phyloP scores from a whole-genome alignment of 306 rosid genomes.

The Fagus crenata region DNA sequence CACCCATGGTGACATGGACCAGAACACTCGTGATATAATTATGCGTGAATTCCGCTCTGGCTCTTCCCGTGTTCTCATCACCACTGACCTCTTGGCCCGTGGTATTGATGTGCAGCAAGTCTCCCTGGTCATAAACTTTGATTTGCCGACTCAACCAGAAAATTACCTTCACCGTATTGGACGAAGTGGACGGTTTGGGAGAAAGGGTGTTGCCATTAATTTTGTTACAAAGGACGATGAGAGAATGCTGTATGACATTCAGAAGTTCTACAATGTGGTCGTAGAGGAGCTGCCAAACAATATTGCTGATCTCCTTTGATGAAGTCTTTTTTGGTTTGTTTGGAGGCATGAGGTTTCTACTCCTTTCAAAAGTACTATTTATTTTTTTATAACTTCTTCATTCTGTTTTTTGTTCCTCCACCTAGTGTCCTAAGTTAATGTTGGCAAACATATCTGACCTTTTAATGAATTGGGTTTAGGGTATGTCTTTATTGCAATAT shows the following conservation, averaged over 20 bases:
- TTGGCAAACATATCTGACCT: constrained; percentile 44
- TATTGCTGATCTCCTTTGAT: constrained; percentile 81
- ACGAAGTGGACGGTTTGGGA: constrained; percentile 92
- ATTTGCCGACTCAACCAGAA: constrained; percentile 95
- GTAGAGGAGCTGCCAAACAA: constrained; percentile 92
- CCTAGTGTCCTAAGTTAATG: constrained; percentile 40
- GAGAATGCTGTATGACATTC: constrained; percentile 85
- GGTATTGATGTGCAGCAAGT: constrained; percentile 98
- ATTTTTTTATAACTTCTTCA: neutral
- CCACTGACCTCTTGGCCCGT: constrained; percentile 95
- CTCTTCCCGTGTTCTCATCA: constrained; percentile 88
- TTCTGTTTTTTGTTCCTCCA: constrained; percentile 9
- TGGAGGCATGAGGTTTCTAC: constrained; percentile 34
- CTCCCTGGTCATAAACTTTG: constrained; percentile 87
- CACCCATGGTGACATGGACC: constrained; percentile 99
- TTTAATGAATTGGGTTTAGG: constrained; percentile 23
- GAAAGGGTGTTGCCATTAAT: constrained; percentile 94
- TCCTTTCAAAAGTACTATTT: constrained; percentile 39
- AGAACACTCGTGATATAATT: constrained; percentile 86
- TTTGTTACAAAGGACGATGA: constrained; percentile 79
- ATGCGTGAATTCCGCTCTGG: constrained; percentile 98
- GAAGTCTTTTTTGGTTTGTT: constrained; percentile 42
- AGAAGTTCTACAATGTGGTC: constrained; percentile 84
- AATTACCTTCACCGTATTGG: constrained; percentile 95
- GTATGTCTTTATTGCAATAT: constrained; percentile 23